These are phyloP conservation scores for Neopestalotiopsis rosae DNA, from an alignment of 2,329 filamentous ascomycete genomes.

Conservation along the genomic window DNA sequence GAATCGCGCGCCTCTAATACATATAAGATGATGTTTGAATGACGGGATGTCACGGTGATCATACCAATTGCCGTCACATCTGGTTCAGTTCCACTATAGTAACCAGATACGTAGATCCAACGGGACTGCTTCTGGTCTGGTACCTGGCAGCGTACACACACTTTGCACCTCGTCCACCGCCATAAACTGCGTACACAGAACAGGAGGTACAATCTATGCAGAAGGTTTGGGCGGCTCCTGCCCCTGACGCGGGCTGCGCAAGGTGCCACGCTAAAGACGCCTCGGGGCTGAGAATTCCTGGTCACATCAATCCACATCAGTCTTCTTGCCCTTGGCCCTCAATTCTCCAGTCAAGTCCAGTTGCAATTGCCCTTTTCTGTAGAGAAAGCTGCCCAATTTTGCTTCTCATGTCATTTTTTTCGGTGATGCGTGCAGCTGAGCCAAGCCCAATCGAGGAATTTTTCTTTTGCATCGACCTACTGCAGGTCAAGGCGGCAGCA, in stretches of 20 bases:
- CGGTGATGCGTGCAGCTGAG: slow-evolving; percentile 2
- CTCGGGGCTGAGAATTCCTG: slow-evolving; percentile 5
- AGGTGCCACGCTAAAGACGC: slow-evolving; percentile 14
- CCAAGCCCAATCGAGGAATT: background rate
- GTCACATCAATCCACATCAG: slow-evolving; percentile 4
- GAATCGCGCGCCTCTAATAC: background rate
- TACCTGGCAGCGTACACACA: too few relatives aligned
- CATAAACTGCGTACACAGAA: background rate
- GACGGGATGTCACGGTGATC: background rate
- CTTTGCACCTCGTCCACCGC: background rate
- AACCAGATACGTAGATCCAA: too few relatives aligned
- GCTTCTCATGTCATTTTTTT: background rate
- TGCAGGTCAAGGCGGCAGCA: slow-evolving; percentile 6
- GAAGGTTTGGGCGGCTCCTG: slow-evolving; percentile 2
- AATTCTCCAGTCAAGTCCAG: background rate
- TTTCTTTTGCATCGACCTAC: background rate
- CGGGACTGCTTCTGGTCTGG: too few relatives aligned
- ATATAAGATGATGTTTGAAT: background rate
- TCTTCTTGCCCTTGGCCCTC: too few relatives aligned
- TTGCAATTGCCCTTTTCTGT: background rate
- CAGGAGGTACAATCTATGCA: background rate
- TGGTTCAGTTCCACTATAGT: background rate
- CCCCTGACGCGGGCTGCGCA: slow-evolving; percentile 14
- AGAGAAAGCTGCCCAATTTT: background rate
- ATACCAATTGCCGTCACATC: background rate